Percentiles rank a stretch among this genome's conserved stretches.
Conservation (phyloP, 108 stramenopile species). For the Aureococcus anophagefferens region DNA sequence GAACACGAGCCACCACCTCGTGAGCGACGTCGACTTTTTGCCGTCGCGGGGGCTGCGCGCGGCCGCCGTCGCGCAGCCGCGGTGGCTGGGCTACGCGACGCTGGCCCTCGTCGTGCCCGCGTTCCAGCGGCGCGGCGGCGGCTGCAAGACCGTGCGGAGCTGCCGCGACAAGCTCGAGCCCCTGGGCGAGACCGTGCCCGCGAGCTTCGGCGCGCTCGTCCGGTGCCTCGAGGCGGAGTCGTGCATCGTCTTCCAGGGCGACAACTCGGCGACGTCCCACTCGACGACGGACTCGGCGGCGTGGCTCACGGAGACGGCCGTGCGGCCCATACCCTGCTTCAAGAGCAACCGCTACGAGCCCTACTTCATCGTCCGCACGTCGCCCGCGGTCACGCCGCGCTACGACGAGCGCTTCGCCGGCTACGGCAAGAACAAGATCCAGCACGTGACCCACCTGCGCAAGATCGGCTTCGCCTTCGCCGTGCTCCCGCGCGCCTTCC, state of each 20-base stretch:
- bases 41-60: background rate
- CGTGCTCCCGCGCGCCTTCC: constrained; percentile 3
- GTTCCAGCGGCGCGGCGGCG: background rate
- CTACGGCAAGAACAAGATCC: constrained; percentile 38
- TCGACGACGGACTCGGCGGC: background rate
- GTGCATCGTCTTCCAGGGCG: background rate
- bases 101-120: constrained; percentile 5
- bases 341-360: constrained; percentile 24
- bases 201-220: no score
- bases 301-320: background rate
- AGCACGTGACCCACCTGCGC: constrained; percentile 12
- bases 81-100: background rate
- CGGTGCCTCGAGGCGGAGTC: background rate
- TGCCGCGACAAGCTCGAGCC: no score
- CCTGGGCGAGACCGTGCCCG: no score
- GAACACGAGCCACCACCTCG: constrained; percentile 27
- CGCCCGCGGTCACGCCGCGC: constrained; percentile 6
- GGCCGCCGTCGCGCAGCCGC: background rate
- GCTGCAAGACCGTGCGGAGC: background rate
- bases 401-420: constrained; percentile 30
- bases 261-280: background rate
- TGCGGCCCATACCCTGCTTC: background rate
- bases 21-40: constrained; percentile 11
- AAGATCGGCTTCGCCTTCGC: background rate
- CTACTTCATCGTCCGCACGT: constrained; percentile 24